Evolutionary conservation across 2,329 filamentous ascomycete species (phyloP).

Genomic region (Colletotrichum tabaci): DNA sequence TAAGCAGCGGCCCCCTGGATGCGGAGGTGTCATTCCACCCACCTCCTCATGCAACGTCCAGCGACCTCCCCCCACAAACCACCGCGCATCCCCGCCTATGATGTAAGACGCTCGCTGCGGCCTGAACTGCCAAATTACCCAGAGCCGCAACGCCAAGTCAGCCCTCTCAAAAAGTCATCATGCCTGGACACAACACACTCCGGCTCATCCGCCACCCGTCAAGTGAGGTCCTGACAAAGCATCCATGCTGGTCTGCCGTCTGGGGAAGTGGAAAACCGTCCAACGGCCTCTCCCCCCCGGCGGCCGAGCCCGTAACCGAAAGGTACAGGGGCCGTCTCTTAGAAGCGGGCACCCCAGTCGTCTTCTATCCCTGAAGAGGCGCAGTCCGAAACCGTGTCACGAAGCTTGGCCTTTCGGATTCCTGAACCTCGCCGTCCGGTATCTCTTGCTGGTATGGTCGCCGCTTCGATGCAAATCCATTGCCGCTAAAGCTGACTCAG

Average conservation of each 20-base stretch:
- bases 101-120: conserved; percentile 32
- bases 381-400: conserved; percentile 36
- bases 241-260: conserved; percentile 12
- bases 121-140: conserved; percentile 23
- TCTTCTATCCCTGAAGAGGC: conserved; percentile 29
- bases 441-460: background rate
- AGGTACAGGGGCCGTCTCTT: background rate
- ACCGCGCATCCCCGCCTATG: conserved; percentile 37
- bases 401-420: conserved; percentile 24
- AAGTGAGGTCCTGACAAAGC: conserved; percentile 8
- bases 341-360: conserved; percentile 17
- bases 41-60: conserved; percentile 37
- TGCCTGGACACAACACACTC: conserved; percentile 27
- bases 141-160: conserved; percentile 40
- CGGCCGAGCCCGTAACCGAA: conserved; percentile 15
- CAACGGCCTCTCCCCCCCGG: conserved; percentile 11
- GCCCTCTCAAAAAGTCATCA: conserved; percentile 2
- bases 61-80: conserved; percentile 29
- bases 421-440: conserved; percentile 17
- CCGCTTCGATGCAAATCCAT: background rate
- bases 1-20: conserved; percentile 38
- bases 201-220: conserved; percentile 29
- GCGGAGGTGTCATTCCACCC: conserved; percentile 38
- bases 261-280: conserved; percentile 37
- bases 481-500: conserved; percentile 3